Percentiles rank a stretch among this genome's conserved stretches.
Evolutionary conservation across 306 rosid species (phyloP).

Genomic region (Glycine soja): DNA sequence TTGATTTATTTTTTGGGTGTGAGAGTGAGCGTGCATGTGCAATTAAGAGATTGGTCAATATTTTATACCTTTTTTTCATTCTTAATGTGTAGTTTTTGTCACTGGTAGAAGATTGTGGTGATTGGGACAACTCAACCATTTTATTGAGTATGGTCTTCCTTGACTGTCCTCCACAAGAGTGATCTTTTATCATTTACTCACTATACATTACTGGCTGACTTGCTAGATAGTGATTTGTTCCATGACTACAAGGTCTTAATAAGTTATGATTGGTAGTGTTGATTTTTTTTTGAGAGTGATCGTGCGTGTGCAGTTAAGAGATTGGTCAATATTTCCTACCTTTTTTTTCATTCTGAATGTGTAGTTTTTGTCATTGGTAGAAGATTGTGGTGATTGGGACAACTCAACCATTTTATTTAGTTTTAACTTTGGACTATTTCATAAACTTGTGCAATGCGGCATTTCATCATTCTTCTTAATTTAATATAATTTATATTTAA

Average conservation of each 20-base stretch:
- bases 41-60: constrained; percentile 4
- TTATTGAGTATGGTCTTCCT: constrained; percentile 38
- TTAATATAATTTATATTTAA: background rate
- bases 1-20: background rate
- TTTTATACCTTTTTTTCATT: background rate
- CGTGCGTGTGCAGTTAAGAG: constrained; percentile 23
- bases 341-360: background rate
- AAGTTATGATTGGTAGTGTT: background rate
- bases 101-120: background rate
- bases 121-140: no score
- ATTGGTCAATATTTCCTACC: constrained; percentile 1
- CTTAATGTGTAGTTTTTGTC: background rate
- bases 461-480: background rate
- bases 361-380: background rate
- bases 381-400: background rate
- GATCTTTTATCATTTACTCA: constrained; percentile 32
- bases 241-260: constrained; percentile 25
- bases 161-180: background rate
- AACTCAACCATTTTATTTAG: background rate
- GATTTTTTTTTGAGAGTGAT: constrained; percentile 35
- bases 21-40: constrained; percentile 21
- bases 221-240: constrained; percentile 20
- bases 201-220: constrained; percentile 27
- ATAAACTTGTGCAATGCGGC: background rate
- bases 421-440: background rate